Base-by-base conservation (phyloP, 257 asterid species). In the Datura wrightii region DNA sequence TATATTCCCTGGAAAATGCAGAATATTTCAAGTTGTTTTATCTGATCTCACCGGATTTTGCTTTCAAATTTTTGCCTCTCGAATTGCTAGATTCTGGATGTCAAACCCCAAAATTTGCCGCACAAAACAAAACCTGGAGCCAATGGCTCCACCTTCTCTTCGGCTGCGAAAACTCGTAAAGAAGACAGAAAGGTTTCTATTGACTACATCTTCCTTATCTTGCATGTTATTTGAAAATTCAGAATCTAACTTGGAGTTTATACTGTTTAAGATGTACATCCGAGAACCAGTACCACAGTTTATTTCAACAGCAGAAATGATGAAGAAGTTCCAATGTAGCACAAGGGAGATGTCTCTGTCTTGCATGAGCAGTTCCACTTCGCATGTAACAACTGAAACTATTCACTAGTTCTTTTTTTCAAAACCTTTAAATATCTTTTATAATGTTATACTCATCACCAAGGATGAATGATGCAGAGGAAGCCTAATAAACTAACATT, bases 271-370 rank as follows among this genome's bases (percentile, higher is more conserved):
- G 99, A 88, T 93, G 74, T 96, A 96, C 4, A 92, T 91, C 58
- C 93, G 95, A 83, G 96, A 96, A 85, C 91, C 87, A 87, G 92
- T 94, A 65, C 94, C 90, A 14, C 97, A 94, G 42, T 96, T 92
- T 86, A 93, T 96, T 83, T 94, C 98, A 6, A 92, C 85, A 90
- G 98, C 98, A 79, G 98, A 94, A 90, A 96, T 96, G 98, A 91
- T 92, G 93, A 92, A 85, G 60, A 96, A 92, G 89, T 96, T 96
- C 74, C 95, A 92, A 84, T 91, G 96, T 11, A 92, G 93, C 87
- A 96, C 99, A 71, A 89, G 98, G 85, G 96, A 91, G 54, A 36
- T 89, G 88, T 90, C 95, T 56, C 82, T 89, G 82, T 34, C 90
- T 72, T 87, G 88, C 59, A 76, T 50, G 34, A 76, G 80, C 87